Conservation (phyloP, 805 yeast genomes). For the Nakazawaea siamensis region DNA sequence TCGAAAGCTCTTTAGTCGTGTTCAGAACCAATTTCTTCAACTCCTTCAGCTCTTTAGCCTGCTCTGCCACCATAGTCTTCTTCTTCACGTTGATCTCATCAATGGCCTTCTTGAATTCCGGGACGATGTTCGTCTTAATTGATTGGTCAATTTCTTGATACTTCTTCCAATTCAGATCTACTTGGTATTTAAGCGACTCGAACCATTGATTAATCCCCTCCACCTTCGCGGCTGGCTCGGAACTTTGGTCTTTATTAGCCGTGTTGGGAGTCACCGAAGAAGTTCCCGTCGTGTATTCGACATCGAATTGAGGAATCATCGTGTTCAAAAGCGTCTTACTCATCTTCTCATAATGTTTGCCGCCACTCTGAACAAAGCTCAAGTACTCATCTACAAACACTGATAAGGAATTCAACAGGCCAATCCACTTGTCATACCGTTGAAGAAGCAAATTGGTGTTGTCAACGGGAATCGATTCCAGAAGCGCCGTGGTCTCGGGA, state of each 20-base stretch:
- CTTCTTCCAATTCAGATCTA: constrained; percentile 24
- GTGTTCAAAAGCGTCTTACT: constrained; percentile 14
- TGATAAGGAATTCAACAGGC: constrained; percentile 17
- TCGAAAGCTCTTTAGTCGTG: constrained; percentile 21
- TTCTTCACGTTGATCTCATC: constrained; percentile 33
- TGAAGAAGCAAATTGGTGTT: constrained; percentile 10
- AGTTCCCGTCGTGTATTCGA: constrained; percentile 14
- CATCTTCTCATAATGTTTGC: constrained; percentile 19
- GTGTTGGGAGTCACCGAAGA: constrained; percentile 18
- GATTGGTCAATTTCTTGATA: constrained; percentile 30
- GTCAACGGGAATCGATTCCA: constrained; percentile 9
- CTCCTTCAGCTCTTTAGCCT: constrained; percentile 29
- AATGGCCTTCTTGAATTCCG: constrained; percentile 32
- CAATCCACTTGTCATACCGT: constrained; percentile 21
- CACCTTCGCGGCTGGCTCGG: constrained; percentile 3
- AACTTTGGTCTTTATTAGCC: constrained; percentile 8
- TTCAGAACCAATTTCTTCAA: constrained; percentile 26
- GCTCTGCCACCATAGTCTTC: constrained; percentile 28
- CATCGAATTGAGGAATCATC: constrained; percentile 22
- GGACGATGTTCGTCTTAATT: constrained; percentile 28
- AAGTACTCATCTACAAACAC: constrained; percentile 19
- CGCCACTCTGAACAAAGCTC: constrained; percentile 14
- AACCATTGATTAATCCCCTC: constrained; percentile 20
- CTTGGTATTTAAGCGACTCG: constrained; percentile 16
- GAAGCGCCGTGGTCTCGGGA: constrained; percentile 8